Percentiles rank a stretch among this genome's conserved stretches.
These are phyloP conservation scores for Eutypella sp. DNA, from an alignment of 2,329 filamentous ascomycete genomes.

Conservation along the genomic window DNA sequence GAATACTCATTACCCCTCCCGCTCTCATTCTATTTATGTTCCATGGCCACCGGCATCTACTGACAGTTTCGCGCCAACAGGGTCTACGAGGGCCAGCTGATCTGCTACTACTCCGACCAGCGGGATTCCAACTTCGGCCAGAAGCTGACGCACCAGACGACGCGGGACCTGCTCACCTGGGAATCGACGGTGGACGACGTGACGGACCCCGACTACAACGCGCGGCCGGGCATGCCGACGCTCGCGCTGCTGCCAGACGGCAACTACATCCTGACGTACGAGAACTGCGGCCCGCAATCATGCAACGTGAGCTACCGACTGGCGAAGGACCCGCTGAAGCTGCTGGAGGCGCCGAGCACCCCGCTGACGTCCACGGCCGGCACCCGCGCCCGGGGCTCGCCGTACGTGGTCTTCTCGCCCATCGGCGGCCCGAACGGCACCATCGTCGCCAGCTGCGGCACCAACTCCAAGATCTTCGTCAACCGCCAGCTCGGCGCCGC, in stretches of 20 bases:
- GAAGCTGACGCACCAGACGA: slow-evolving; percentile 60
- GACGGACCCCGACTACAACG: slow-evolving; percentile 34
- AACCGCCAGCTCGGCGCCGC: slow-evolving; percentile 26
- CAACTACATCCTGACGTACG: slow-evolving; percentile 51
- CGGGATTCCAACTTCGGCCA: slow-evolving; percentile 60
- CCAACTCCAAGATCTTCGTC: slow-evolving; percentile 24
- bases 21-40: too few species aligned
- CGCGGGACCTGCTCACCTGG: slow-evolving; percentile 56
- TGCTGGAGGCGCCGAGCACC: slow-evolving; percentile 17
- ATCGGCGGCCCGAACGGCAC: slow-evolving; percentile 27
- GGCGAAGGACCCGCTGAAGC: slow-evolving; percentile 22
- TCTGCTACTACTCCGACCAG: slow-evolving; percentile 67
- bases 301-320: slow-evolving; percentile 30
- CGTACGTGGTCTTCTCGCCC: slow-evolving; percentile 30
- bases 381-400: slow-evolving; percentile 23
- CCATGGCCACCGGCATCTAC: not conserved
- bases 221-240: slow-evolving; percentile 28
- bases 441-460: slow-evolving; percentile 27
- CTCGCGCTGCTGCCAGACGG: slow-evolving; percentile 50
- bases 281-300: slow-evolving; percentile 23
- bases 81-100: slow-evolving; percentile 51
- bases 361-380: slow-evolving; percentile 18
- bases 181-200: slow-evolving; percentile 55
- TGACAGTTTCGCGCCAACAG: slow-evolving; percentile 21
- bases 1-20: not conserved